Base-by-base conservation (phyloP, 345 rosid species). In the Dovyalis caffra region DNA sequence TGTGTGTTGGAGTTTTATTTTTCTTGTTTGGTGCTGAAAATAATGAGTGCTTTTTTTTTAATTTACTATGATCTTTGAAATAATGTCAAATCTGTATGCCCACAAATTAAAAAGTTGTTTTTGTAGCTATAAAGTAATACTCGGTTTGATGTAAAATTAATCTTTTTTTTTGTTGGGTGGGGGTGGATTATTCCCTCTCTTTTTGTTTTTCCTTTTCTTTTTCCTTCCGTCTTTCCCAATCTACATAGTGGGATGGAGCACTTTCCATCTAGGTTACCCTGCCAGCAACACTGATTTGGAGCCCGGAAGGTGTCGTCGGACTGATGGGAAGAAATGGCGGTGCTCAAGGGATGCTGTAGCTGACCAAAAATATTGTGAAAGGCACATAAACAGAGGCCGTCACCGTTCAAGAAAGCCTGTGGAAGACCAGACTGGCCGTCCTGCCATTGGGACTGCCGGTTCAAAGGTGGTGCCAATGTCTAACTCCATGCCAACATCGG, bases 361-460 rank as follows among this genome's bases (percentile, higher is more conserved):
- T n/a, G 91, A 90, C 75, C 94, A 90, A 69, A 91, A 91, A 71
- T 91, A 91, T 70, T 91, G 94, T 68, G 97, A 91, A 79, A 86
- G 92, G 83, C 97, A 91, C 79, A 82, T 88, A 34, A 91, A 90
- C 80, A 88, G 94, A 82, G 94, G 94, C 76, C 94, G 97, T 75
- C 89, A 91, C 72, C 97, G 91, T 88, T 84, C 97, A 90, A 88
- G 97, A 91, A 91, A 88, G 94, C 90, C 86, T 86, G 88, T 85
- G 89, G 91, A 89, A 89, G 87, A 76, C 80, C 92, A 88, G 80
- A 74, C 79, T 74, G 81, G 84, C 84, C 90, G 76, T 68, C 82
- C 88, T 28, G 72, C 78, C 67, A 51, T 82, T 49, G 77, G 75
- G 6, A 74, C 85, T 63, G 77, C 80, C 20, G 82, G 61, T 8